Evolutionary conservation across 2,329 filamentous ascomycete species (phyloP), one percentile per base, ranked within the genome.

Genomic region (Diaporthe vexans): DNA sequence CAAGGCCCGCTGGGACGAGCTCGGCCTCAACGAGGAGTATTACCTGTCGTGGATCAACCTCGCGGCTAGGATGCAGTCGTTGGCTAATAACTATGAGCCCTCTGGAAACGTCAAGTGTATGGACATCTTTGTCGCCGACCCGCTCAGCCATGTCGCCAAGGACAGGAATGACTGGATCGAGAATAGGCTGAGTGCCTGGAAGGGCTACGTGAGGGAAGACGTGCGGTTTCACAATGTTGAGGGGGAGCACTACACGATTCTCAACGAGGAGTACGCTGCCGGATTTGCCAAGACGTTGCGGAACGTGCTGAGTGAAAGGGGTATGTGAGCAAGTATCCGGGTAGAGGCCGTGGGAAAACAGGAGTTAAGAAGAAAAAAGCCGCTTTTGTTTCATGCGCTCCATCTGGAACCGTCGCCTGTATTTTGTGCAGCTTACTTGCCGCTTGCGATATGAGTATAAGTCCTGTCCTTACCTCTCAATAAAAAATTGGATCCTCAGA

Each of bases 21-120:
- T 85, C 35, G 81, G 78, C 11, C 73, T 85, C 13, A 77, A 76
- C 26, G 72, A 75, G 26, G 65, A 77, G 10, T 77, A 73, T 4
- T 73, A 86, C 63, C 72, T 76, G 17, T 77, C 76, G 4, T 86
- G 85, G 84, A 80, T 81, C 0, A 77, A 81, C 26, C 65, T 87
- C 1, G 82, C 85, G 0, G 82, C 78, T 59, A 75, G 77, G 0
- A 71, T 86, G 59, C 83, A 85, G 75, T 79, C 77, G 58, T 82
- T 85, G 57, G 83, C 82, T 3, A 71, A 77, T 0, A 81, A 87
- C 21, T 88, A 88, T 75, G 83, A 87, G 63, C 86, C 86, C 1
- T n/a, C 24, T 0, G 85, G 85, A 0, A 72, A 33, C 0, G 82
- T 87, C 0, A 71, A 73, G 0, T 19, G 46, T 2, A 82, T 87